Evolutionary conservation across 768 basidiomycete genomes (phyloP), one percentile per base, ranked within the genome.

Genomic region (Lactifluus hygrophoroides): DNA sequence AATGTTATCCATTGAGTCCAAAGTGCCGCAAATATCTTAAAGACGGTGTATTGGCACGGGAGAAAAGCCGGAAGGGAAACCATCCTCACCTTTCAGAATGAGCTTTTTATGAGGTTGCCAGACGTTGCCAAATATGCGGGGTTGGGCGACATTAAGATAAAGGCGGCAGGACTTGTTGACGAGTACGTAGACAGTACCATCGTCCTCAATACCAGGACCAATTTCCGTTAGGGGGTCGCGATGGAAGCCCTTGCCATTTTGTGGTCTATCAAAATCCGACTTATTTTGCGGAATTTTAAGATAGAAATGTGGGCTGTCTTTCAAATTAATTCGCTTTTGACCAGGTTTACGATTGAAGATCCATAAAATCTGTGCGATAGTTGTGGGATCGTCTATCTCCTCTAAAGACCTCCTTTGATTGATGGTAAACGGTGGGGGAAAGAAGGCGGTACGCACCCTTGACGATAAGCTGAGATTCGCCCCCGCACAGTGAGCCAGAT

Each of bases 11-110:
- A 34, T 43, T 34, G 52, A 43, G 5, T 44, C 43, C 40, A 54
- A 45, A 34, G 1, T 25, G 4, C 52, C 52, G 3, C 21, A 5
- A 17, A 45, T 3, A 35, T 54, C 52, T 54, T 44, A 16, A 45
- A 43, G 17, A 17, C 32, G 32, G 32, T 17, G 42, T 2, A 25
- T 32, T 34, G 9, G 21, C 17, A 13, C 7, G 21, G 21, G n/a
- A 13, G 28, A 25, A 19, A 27, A 1, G 7, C 9, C 7, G 32
- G 11, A 10, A 11, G 17, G 13, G 34, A 21, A 25, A 13, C 11
- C 10, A 53, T 23, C n/a, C n/a, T 42, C 52, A 53, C 52, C 52
- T 42, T 57, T 57, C 47, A 57, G 40, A 16, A 57, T 57, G 32
- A 57, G 40, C 23, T 16, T 43, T 19, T 25, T 2, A 28, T 43